Base-by-base conservation (phyloP, 129 eudicot species). In the Mikania micrantha region DNA sequence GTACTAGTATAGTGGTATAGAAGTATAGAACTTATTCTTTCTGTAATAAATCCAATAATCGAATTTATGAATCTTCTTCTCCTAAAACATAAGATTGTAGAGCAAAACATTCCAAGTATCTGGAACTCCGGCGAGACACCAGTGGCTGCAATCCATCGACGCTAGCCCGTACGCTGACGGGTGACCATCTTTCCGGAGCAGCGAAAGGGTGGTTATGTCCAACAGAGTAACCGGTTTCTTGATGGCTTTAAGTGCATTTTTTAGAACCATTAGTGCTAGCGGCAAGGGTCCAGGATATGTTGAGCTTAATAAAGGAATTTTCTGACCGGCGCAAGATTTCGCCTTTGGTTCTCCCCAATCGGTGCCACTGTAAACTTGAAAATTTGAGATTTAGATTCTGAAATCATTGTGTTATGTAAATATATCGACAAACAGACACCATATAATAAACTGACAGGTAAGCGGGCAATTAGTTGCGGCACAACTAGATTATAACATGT, bases 121-220 rank as follows among this genome's bases (percentile, higher is more conserved):
- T 9, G 97, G 97, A 29, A 91, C 88, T 49, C 96, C 97, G 0
- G 97, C 81, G 10, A 91, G 79, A 47, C 97, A 91, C 97, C 97
- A 91, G 71, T 91, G 97, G 81, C 94, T 91, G 79, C 97, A 91
- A 53, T 91, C 97, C 81, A 88, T 78, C 11, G 49, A 74, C 9
- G 77, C 82, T 17, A 85, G 79, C 9, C 96, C 96, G 34, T 91
- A 88, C 6, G 75, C 65, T 1, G 96, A 85, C 17, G 97, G 97
- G 29, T 91, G 97, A 0, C 87, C 97, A 12, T 91, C 97, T 88
- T 88, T 91, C 2, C 97, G 70, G 6, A 91, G 56, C 24, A 88
- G 35, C 0, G 96, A 91, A 42, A 91, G 94, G 52, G 73, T 77
- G 0, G 97, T 91, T 9, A 91, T 50, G 48, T 91, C 96, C 3